A percentile compares a stretch with the other conserved stretches of the same genome.
Evolutionary conservation across 805 yeast species (phyloP).

Genomic region (Teunomyces cretensis): DNA sequence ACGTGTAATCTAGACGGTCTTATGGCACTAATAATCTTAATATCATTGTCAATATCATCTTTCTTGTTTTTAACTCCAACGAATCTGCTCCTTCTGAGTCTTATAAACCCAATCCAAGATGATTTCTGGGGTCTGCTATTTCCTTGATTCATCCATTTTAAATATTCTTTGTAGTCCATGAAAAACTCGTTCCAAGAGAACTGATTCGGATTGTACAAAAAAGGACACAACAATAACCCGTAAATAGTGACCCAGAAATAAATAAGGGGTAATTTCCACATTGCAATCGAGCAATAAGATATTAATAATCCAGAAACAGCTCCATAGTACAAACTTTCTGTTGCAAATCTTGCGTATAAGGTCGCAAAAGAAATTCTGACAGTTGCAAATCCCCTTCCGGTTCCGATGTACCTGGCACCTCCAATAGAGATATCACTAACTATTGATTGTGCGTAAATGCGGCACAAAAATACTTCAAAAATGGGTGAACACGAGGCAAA

Average conservation of each 20-base stretch:
- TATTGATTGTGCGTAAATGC: constrained; percentile 70
- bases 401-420: constrained; percentile 79
- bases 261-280: constrained; percentile 59
- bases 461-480: constrained; percentile 78
- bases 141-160: constrained; percentile 54
- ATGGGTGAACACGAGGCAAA: constrained; percentile 70
- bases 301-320: constrained; percentile 50
- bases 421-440: constrained; percentile 69
- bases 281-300: constrained; percentile 54
- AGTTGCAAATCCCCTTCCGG: constrained; percentile 83
- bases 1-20: constrained; percentile 50
- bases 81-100: constrained; percentile 50
- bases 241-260: constrained; percentile 75
- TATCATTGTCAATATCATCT: constrained; percentile 36
- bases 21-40: constrained; percentile 43
- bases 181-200: constrained; percentile 69
- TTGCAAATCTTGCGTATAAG: constrained; percentile 66
- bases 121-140: constrained; percentile 39
- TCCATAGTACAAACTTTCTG: constrained; percentile 66
- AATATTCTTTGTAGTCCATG: constrained; percentile 59
- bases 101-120: constrained; percentile 49
- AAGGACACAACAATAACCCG: constrained; percentile 69
- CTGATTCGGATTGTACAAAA: constrained; percentile 76
- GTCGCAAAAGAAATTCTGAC: constrained; percentile 64
- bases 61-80: constrained; percentile 54